Conservation (phyloP, 2,329 filamentous ascomycete species). For the Endoconidiophora polonica region DNA sequence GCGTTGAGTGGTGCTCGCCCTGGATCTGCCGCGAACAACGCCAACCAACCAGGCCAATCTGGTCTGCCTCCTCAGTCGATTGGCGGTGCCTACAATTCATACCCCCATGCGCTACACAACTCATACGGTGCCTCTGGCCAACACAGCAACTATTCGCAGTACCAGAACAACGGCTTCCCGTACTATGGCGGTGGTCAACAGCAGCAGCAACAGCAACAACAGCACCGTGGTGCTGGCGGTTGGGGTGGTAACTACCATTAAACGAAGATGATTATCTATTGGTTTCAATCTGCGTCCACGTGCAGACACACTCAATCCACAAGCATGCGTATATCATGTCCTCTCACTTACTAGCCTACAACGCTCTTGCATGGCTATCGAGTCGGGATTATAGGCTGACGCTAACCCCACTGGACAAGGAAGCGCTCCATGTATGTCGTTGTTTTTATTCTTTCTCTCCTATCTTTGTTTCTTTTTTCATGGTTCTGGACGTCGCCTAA, state of each 20-base stretch:
- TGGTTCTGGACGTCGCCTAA: not conserved
- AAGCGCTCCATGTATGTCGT: not conserved
- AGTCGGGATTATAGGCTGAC: too few relatives aligned
- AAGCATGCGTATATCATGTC: not conserved
- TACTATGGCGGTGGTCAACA: slow-evolving; percentile 27
- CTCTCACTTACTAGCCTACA: not conserved
- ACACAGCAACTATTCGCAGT: slow-evolving; percentile 37
- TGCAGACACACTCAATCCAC: not conserved
- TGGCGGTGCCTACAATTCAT: slow-evolving; percentile 31
- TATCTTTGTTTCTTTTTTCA: not conserved
- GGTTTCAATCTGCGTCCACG: not conserved
- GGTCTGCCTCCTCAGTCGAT: slow-evolving; percentile 40
- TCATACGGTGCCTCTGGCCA: slow-evolving; percentile 37
- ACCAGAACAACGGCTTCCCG: slow-evolving; percentile 28
- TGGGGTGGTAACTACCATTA: slow-evolving; percentile 46
- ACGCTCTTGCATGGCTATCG: not conserved
- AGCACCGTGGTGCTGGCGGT: slow-evolving; percentile 19
- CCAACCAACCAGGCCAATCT: slow-evolving; percentile 29
- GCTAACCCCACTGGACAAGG: too few relatives aligned
- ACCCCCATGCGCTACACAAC: slow-evolving; percentile 37
- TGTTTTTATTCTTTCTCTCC: not conserved
- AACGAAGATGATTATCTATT: not conserved
- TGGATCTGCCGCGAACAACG: slow-evolving; percentile 37
- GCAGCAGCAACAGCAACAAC: slow-evolving; percentile 18
- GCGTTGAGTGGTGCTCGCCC: slow-evolving; percentile 39